A percentile compares a stretch with the other conserved stretches of the same genome.
Conservation (phyloP, 2,329 filamentous ascomycete species). For the Dactylellina cionopaga region DNA sequence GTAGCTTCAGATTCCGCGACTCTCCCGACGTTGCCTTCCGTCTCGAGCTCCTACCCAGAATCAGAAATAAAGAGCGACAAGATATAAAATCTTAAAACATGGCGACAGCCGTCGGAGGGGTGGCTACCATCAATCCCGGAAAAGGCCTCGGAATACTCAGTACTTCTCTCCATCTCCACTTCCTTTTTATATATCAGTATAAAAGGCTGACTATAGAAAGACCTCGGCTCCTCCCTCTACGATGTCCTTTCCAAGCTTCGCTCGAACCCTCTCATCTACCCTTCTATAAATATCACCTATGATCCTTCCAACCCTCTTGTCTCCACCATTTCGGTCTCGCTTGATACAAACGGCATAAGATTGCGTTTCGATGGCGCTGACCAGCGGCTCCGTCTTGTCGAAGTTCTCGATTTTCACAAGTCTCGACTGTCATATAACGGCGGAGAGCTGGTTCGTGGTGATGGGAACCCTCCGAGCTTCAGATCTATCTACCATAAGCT, state of each 20-base stretch:
- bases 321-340: conserved; percentile 69
- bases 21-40: too few species aligned
- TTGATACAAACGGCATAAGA: conserved; percentile 87
- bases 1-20: too few species aligned
- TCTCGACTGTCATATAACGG: conserved; percentile 83
- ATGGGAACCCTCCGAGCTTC: conserved; percentile 73
- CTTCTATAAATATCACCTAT: conserved; percentile 76
- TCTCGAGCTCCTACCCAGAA: too few species aligned
- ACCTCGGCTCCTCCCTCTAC: conserved; percentile 89
- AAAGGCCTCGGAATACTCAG: conserved; percentile 73
- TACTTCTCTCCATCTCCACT: conserved; percentile 57
- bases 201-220: conserved; percentile 64
- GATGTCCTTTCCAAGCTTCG: conserved; percentile 88
- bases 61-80: too few species aligned
- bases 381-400: conserved; percentile 88
- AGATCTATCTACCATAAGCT: conserved; percentile 90
- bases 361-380: conserved; percentile 93
- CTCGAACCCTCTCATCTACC: conserved; percentile 84
- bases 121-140: conserved; percentile 73
- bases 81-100: too few species aligned
- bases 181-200: conserved; percentile 37
- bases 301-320: conserved; percentile 61
- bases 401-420: conserved; percentile 89
- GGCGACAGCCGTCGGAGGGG: conserved; percentile 54
- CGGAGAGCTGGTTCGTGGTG: conserved; percentile 68